Conservation (phyloP, 495 filamentous ascomycete species). For the Penicillium pulvis region DNA sequence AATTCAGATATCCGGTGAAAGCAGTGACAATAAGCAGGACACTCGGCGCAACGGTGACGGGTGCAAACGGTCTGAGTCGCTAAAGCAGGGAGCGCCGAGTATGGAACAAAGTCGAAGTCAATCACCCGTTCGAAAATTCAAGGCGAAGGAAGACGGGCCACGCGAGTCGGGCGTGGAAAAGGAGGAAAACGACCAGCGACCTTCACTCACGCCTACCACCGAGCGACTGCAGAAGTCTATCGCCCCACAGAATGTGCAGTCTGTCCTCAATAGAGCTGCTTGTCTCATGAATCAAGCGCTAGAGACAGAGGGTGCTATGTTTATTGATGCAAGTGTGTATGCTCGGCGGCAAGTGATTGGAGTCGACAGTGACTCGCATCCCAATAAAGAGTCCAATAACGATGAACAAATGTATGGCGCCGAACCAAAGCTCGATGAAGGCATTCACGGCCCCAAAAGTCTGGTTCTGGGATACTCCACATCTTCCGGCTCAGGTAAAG, state of each 20-base stretch:
- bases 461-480: conserved; percentile 26
- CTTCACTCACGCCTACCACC: conserved; percentile 25
- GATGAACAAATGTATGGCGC: neutral
- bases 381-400: neutral
- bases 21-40: neutral
- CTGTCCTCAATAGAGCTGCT: conserved; percentile 23
- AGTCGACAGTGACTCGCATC: neutral
- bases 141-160: neutral
- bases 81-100: neutral
- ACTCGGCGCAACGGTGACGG: neutral
- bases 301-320: conserved; percentile 30
- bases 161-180: neutral
- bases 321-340: conserved; percentile 30
- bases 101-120: neutral
- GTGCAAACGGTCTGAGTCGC: neutral
- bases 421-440: neutral
- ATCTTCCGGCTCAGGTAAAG: conserved; percentile 15
- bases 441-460: conserved; percentile 18
- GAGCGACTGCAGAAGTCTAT: conserved; percentile 25
- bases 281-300: conserved; percentile 30
- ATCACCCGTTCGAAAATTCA: conserved; percentile 23
- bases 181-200: conserved; percentile 18
- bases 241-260: conserved; percentile 24
- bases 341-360: conserved; percentile 25
- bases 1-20: conserved; percentile 11